Evolutionary conservation across 371 early-diverging fungal species (phyloP).

Genomic region (Coemansia sp.): DNA sequence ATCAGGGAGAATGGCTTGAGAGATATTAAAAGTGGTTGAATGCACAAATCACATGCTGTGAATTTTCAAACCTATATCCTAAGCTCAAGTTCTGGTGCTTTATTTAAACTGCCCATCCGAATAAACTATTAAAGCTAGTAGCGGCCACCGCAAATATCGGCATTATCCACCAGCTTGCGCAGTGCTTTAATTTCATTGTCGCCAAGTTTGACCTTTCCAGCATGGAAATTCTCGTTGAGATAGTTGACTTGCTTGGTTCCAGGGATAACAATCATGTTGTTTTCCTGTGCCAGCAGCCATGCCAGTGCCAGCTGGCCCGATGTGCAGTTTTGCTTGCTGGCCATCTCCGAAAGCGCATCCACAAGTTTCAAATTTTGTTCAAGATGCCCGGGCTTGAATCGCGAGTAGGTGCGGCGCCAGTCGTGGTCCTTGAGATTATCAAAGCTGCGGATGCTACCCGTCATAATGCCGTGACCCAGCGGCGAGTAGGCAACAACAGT

Average conservation of each 20-base stretch:
- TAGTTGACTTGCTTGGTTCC: constrained; percentile 57
- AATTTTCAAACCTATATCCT: not conserved
- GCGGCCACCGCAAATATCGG: constrained; percentile 48
- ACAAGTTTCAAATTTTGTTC: constrained; percentile 58
- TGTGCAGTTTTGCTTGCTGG: constrained; percentile 52
- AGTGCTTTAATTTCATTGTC: constrained; percentile 53
- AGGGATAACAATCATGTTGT: constrained; percentile 52
- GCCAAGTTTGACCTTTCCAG: constrained; percentile 49
- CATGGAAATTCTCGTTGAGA: constrained; percentile 56
- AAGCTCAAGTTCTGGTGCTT: not conserved
- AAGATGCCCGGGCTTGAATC: constrained; percentile 57
- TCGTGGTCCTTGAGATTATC: constrained; percentile 55
- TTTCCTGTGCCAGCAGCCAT: constrained; percentile 59
- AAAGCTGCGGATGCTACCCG: constrained; percentile 52
- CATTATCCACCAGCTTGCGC: constrained; percentile 42
- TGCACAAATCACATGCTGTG: no score
- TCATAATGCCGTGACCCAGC: constrained; percentile 63
- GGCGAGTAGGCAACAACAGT: constrained; percentile 59
- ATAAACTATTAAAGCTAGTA: constrained; percentile 21
- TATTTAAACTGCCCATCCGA: no score
- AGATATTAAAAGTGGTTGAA: no score
- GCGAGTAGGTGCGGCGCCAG: constrained; percentile 53
- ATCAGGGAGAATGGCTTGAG: no score
- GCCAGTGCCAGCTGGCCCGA: constrained; percentile 56
- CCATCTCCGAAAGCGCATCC: constrained; percentile 51